Evolutionary conservation across 2,329 filamentous ascomycete genomes (phyloP).

Genomic region (Alternaria longipes): DNA sequence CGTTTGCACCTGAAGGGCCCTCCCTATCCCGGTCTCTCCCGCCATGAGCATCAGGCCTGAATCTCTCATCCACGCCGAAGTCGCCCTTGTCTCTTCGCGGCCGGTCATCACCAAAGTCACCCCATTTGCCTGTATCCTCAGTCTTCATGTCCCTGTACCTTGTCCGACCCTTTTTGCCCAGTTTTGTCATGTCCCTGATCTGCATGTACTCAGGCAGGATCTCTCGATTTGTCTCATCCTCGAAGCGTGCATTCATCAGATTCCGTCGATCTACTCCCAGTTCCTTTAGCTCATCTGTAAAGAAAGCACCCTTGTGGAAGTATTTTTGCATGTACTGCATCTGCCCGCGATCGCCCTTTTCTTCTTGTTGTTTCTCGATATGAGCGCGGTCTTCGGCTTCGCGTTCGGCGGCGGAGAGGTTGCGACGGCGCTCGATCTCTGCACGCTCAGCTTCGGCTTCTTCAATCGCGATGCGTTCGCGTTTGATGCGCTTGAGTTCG

Average conservation of each 20-base stretch:
- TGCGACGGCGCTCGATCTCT: constrained; percentile 86
- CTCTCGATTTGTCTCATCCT: constrained; percentile 84
- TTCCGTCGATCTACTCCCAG: constrained; percentile 82
- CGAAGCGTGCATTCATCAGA: constrained; percentile 85
- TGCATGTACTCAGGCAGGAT: constrained; percentile 90
- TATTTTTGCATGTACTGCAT: constrained; percentile 95
- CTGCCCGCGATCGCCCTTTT: constrained; percentile 77
- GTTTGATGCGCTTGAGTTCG: constrained; percentile 87
- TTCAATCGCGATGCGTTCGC: constrained; percentile 86
- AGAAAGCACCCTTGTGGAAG: constrained; percentile 96
- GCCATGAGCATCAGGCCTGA: constrained; percentile 68
- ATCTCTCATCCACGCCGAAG: constrained; percentile 69
- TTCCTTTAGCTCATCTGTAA: constrained; percentile 79
- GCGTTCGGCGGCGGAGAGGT: constrained; percentile 86
- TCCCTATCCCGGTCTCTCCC: constrained; percentile 47
- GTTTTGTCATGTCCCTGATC: constrained; percentile 89
- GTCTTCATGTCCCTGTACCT: constrained; percentile 87
- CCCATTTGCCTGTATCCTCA: constrained; percentile 93
- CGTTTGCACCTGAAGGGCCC: constrained; percentile 73
- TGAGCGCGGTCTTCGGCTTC: constrained; percentile 83
- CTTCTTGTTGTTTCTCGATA: constrained; percentile 79
- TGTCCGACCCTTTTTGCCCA: constrained; percentile 90
- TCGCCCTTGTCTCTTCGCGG: constrained; percentile 52
- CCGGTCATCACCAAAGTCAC: constrained; percentile 65
- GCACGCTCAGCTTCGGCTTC: constrained; percentile 83